phyloP scores from a whole-genome alignment of 1,284 basidiomycete genomes.

The Vanrija humicola region DNA sequence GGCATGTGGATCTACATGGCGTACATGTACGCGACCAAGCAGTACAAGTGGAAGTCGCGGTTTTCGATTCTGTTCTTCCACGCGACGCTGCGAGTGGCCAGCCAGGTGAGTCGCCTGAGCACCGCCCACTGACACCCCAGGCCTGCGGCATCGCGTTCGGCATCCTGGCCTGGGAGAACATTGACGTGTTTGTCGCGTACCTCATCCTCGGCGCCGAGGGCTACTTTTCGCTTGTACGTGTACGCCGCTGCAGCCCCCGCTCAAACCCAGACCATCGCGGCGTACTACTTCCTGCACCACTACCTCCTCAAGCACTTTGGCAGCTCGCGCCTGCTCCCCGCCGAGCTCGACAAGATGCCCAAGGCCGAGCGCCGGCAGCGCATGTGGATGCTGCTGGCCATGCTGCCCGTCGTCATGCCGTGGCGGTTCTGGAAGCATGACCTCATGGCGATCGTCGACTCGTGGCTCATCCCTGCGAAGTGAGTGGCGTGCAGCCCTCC shows the following conservation, averaged over 20 bases:
- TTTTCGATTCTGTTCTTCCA: conserved; percentile 19
- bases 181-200: conserved; percentile 20
- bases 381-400: not conserved
- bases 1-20: conserved; percentile 12
- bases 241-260: no score
- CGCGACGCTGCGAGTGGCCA: conserved; percentile 13
- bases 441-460: conserved; percentile 11
- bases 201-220: conserved; percentile 31
- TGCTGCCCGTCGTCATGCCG: conserved; percentile 9
- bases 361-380: not conserved
- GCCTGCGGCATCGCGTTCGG: conserved; percentile 15
- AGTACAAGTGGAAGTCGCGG: conserved; percentile 15
- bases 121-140: not conserved
- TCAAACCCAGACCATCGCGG: conserved; percentile 6
- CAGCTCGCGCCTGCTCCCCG: conserved; percentile 4
- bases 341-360: not conserved
- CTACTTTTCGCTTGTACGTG: conserved; percentile 27
- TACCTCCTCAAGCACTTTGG: conserved; percentile 11
- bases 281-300: conserved; percentile 19
- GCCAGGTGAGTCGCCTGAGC: conserved; percentile 2
- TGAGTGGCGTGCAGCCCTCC: not conserved
- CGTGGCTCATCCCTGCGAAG: conserved; percentile 22
- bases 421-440: conserved; percentile 10
- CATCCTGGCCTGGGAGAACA: conserved; percentile 13
- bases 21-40: conserved; percentile 14